Evolutionary conservation across 2,329 filamentous ascomycete species (phyloP).

Genomic region (Neurospora crassa): DNA sequence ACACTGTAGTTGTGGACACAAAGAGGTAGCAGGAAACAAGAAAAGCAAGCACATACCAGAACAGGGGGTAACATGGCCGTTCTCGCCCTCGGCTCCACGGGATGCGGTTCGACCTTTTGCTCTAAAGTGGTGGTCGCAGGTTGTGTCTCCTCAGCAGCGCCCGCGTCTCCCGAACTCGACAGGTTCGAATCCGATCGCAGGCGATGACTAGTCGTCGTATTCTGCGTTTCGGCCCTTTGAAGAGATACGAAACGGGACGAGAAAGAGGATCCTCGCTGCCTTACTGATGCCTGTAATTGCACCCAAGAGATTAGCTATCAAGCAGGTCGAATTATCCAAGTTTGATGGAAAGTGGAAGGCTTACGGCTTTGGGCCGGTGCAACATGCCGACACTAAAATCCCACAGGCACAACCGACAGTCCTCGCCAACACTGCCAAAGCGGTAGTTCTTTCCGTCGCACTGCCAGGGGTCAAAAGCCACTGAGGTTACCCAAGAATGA

Average conservation of each 20-base stretch:
- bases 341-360: background rate
- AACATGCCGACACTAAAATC: constrained; percentile 98
- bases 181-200: constrained; percentile 63
- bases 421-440: constrained; percentile 92
- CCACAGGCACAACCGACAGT: constrained; percentile 85
- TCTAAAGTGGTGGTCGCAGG: constrained; percentile 29
- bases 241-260: constrained; percentile 40
- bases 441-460: constrained; percentile 94
- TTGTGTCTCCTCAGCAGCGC: constrained; percentile 24
- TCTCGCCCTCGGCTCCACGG: constrained; percentile 73
- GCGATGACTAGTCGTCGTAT: constrained; percentile 42
- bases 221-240: constrained; percentile 53
- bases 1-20: background rate
- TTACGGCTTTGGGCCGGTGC: constrained; percentile 69
- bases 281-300: constrained; percentile 37
- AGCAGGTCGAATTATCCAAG: constrained; percentile 10
- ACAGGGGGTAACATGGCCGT: constrained; percentile 87
- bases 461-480: constrained; percentile 94
- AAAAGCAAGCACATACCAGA: constrained; percentile 49
- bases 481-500: constrained; percentile 86
- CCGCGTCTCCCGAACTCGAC: constrained; percentile 25
- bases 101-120: constrained; percentile 57
- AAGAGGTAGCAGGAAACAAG: background rate
- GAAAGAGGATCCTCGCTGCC: constrained; percentile 42
- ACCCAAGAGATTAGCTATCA: constrained; percentile 5